A percentile compares a stretch with the other conserved stretches of the same genome.
Evolutionary conservation across 169 alveolate species (phyloP).

Genomic region (Perkinsus olseni): DNA sequence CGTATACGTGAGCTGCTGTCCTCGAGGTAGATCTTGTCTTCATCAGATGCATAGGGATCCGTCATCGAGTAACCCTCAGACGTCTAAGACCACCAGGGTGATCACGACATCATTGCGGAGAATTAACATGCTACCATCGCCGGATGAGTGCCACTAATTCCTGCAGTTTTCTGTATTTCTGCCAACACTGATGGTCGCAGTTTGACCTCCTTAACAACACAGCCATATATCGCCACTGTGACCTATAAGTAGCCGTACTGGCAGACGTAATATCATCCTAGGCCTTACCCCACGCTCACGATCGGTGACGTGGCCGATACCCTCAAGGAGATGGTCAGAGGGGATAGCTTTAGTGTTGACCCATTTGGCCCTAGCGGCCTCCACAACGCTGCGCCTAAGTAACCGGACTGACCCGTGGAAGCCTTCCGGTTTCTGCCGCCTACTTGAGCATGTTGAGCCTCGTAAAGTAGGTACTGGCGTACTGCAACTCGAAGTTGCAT

Average conservation of each 20-base stretch:
- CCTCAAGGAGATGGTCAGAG: not conserved
- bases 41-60: not conserved
- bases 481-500: not conserved
- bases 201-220: not conserved
- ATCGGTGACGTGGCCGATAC: not conserved
- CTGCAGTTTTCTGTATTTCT: not conserved
- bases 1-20: not conserved
- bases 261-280: not conserved
- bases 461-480: not conserved
- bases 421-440: not conserved
- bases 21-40: not conserved
- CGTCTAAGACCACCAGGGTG: not conserved
- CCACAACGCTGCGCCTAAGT: not conserved
- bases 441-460: not conserved
- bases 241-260: not conserved
- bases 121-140: not conserved
- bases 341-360: not conserved
- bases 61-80: not conserved
- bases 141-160: not conserved
- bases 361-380: not conserved
- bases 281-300: not conserved
- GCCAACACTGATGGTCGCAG: not conserved
- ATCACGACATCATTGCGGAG: not conserved
- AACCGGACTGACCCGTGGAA: not conserved
- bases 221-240: not conserved